phyloP scores from a whole-genome alignment of 2,329 filamentous ascomycete species.

The Colletotrichum paranaense region DNA sequence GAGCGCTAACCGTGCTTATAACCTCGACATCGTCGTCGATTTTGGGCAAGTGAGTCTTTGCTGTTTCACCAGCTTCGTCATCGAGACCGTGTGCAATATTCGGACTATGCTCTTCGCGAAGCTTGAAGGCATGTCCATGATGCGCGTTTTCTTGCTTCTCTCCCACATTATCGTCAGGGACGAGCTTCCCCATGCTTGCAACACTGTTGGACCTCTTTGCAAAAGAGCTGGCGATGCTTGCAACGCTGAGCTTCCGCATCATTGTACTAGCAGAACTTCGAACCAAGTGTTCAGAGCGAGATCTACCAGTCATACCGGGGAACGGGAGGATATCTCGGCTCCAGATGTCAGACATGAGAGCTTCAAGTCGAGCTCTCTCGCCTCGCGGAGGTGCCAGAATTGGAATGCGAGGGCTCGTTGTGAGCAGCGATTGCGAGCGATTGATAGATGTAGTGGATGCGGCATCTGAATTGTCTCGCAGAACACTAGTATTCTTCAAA shows the following conservation, averaged over 20 bases:
- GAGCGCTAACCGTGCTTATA: slow-evolving; percentile 35
- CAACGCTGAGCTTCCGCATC: slow-evolving; percentile 88
- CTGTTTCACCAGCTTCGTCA: slow-evolving; percentile 28
- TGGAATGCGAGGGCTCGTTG: slow-evolving; percentile 71
- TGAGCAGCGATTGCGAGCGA: slow-evolving; percentile 83
- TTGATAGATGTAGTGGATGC: slow-evolving; percentile 67
- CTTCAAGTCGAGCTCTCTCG: slow-evolving; percentile 83
- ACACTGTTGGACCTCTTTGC: slow-evolving; percentile 75
- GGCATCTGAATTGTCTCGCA: slow-evolving; percentile 64
- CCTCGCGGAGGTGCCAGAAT: slow-evolving; percentile 79
- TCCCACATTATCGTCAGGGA: slow-evolving; percentile 43
- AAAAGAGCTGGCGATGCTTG: slow-evolving; percentile 82
- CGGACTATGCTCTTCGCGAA: slow-evolving; percentile 13
- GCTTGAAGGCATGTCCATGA: slow-evolving; percentile 10
- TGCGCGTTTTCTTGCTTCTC: slow-evolving; percentile 20
- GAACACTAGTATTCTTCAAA: slow-evolving; percentile 83
- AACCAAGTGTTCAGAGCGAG: slow-evolving; percentile 77
- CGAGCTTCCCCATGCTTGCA: slow-evolving; percentile 46
- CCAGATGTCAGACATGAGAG: slow-evolving; percentile 82
- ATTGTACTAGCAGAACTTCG: slow-evolving; percentile 85
- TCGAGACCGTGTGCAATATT: slow-evolving; percentile 16
- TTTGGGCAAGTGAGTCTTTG: slow-evolving; percentile 37
- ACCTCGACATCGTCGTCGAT: slow-evolving; percentile 41
- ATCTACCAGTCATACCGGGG: slow-evolving; percentile 79
- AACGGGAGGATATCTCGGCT: slow-evolving; percentile 84